Evolutionary conservation across 805 yeast species (phyloP), one percentile per base, ranked within the genome.

Genomic region (Kluyveromyces starmeri): DNA sequence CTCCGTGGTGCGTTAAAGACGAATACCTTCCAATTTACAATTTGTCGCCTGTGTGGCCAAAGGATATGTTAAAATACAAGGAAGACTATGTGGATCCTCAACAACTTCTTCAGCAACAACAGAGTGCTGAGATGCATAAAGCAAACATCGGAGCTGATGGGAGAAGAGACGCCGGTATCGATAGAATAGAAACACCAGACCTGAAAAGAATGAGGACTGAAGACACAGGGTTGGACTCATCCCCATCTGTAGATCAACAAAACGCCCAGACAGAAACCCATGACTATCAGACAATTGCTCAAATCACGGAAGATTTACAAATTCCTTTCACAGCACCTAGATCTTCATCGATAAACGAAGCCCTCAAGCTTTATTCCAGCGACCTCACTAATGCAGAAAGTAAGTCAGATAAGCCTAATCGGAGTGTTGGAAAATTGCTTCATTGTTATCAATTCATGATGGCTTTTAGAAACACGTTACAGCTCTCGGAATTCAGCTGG

Each of bases 1-100:
- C 96, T 3, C 97, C 97, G 3, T 92, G 97, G 97, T 76, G 89
- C 14, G 92, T 92, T 11, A 82, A 79, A 51, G 75, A 73, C 17
- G 77, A 78, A 44, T 84, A 73, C 55, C 30, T 58, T 25, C 47
- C 50, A 20, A 55, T 55, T 50, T 58, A 58, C 37, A 56, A 59
- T 5, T 38, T 58, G 12, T 45, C 51, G 1, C 43, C 50, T 50
- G 58, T 50, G 8, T 58, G 63, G 63, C 62, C 63, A 5, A 31
- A 31, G 5, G 53, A 52, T 2, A 44, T 56, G 41, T 13, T 50
- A 22, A 46, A 49, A 30, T 58, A 44, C 29, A 57, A 52, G 37
- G 62, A 56, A 12, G 59, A 53, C 21, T 28, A 26, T 25, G 22
- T 14, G 24, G 33, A 28, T 19, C 27, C 37, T 18, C 36, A 19